These are phyloP conservation scores for Juglanconis juglandina DNA, from an alignment of 2,329 filamentous ascomycete species.

Conservation along the genomic window DNA sequence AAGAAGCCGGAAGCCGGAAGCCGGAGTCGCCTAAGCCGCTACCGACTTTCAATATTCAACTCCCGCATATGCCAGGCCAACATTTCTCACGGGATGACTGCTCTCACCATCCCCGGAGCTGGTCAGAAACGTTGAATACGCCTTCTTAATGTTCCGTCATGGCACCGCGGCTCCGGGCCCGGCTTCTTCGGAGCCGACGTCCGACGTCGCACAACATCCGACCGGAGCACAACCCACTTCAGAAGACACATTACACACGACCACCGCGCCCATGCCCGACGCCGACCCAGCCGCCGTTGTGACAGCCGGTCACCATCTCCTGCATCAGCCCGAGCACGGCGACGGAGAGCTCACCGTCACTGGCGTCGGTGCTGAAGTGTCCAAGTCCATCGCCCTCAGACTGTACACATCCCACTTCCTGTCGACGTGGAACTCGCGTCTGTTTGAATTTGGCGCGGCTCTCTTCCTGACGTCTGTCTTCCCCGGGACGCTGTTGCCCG, in stretches of 20 bases:
- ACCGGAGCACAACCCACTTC: not conserved
- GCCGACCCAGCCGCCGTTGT: not conserved
- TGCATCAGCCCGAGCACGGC: not conserved
- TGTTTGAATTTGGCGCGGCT: slow-evolving; percentile 62
- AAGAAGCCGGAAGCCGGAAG: no score
- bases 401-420: slow-evolving; percentile 60
- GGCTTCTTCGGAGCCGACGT: not conserved
- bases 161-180: no score
- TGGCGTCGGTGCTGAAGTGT: not conserved
- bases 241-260: not conserved
- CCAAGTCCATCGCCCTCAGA: slow-evolving; percentile 19
- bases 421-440: slow-evolving; percentile 62
- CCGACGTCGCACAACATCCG: not conserved
- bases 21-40: no score
- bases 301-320: slow-evolving; percentile 3
- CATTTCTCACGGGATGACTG: no score
- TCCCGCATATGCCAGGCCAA: no score
- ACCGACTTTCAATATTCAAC: no score
- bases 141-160: no score
- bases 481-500: slow-evolving; percentile 58
- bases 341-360: not conserved
- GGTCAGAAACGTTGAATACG: no score
- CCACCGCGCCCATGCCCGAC: not conserved
- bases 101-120: no score
- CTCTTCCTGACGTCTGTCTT: slow-evolving; percentile 55